Conservation (phyloP, 768 basidiomycete species). For the Cubamyces lactineus region DNA sequence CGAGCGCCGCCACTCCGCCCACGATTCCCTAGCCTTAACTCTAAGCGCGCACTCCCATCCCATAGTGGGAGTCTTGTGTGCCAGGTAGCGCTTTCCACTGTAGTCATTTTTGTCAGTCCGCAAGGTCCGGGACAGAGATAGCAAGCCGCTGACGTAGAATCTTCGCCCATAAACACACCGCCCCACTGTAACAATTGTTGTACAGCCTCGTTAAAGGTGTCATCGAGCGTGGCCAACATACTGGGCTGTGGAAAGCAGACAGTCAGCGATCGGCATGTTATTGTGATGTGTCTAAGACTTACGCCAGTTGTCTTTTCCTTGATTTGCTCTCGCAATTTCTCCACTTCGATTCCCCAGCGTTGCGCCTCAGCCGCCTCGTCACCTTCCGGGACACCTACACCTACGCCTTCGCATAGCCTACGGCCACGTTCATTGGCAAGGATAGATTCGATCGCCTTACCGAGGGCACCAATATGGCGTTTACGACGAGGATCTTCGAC, state of each 20-base stretch:
- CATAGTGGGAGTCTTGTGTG: conserved; percentile 70
- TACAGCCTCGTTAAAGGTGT: conserved; percentile 79
- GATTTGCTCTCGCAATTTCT: conserved; percentile 57
- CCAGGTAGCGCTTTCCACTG: conserved; percentile 76
- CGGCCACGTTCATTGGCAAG: conserved; percentile 66
- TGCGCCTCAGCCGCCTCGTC: conserved; percentile 70
- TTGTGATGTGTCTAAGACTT: conserved; percentile 1
- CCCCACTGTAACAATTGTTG: conserved; percentile 77
- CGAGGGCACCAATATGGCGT: conserved; percentile 71
- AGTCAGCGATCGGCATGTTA: not conserved
- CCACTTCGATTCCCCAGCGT: conserved; percentile 74
- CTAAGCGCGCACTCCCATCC: conserved; percentile 66
- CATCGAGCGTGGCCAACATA: conserved; percentile 61
- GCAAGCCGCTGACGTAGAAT: conserved; percentile 55
- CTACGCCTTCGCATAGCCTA: conserved; percentile 62
- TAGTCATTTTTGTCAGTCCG: not conserved
- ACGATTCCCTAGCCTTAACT: conserved; percentile 66
- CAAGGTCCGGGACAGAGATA: not conserved
- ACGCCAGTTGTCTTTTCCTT: conserved; percentile 54
- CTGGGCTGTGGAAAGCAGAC: conserved; percentile 45
- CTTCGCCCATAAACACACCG: conserved; percentile 67
- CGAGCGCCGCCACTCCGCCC: conserved; percentile 68
- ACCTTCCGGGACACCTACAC: conserved; percentile 38
- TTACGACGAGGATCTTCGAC: conserved; percentile 78
- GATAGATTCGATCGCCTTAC: conserved; percentile 67